A percentile compares a stretch with the other conserved stretches of the same genome.
Conservation (phyloP, 768 basidiomycete genomes). For the Lactarius sp. region DNA sequence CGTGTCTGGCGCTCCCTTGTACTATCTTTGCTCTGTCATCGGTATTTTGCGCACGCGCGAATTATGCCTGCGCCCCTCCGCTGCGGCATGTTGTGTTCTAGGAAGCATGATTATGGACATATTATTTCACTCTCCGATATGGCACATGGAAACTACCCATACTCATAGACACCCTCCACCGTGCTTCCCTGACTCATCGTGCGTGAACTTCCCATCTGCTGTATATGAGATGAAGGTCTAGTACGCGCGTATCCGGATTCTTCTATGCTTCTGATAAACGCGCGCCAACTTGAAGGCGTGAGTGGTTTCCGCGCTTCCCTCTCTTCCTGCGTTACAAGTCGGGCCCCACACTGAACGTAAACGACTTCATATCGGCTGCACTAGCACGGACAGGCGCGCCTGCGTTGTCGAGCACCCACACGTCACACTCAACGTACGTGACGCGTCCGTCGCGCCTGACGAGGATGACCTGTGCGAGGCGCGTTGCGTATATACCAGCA, state of each 20-base stretch:
- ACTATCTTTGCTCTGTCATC: slow-evolving; percentile 22
- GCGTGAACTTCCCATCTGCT: slow-evolving; percentile 10
- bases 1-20: slow-evolving; percentile 19
- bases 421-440: slow-evolving; percentile 67
- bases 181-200: slow-evolving; percentile 15
- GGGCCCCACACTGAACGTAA: slow-evolving; percentile 40
- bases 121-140: slow-evolving; percentile 12
- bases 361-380: slow-evolving; percentile 45
- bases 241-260: background rate
- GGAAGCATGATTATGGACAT: slow-evolving; percentile 27
- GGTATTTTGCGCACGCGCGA: slow-evolving; percentile 20
- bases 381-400: slow-evolving; percentile 39
- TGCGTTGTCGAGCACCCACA: slow-evolving; percentile 46
- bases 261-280: slow-evolving; percentile 16
- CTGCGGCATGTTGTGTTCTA: slow-evolving; percentile 23
- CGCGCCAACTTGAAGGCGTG: slow-evolving; percentile 1
- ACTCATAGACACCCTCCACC: slow-evolving; percentile 14
- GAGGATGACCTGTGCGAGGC: slow-evolving; percentile 67
- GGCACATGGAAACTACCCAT: slow-evolving; percentile 24
- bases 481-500: slow-evolving; percentile 53
- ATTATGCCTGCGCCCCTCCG: slow-evolving; percentile 13
- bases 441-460: slow-evolving; percentile 55
- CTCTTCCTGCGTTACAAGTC: background rate
- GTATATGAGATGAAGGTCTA: background rate
- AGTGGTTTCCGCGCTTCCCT: slow-evolving; percentile 1